Base-by-base conservation (phyloP, 1,284 basidiomycete genomes). In the Gymnopus androsaceus region DNA sequence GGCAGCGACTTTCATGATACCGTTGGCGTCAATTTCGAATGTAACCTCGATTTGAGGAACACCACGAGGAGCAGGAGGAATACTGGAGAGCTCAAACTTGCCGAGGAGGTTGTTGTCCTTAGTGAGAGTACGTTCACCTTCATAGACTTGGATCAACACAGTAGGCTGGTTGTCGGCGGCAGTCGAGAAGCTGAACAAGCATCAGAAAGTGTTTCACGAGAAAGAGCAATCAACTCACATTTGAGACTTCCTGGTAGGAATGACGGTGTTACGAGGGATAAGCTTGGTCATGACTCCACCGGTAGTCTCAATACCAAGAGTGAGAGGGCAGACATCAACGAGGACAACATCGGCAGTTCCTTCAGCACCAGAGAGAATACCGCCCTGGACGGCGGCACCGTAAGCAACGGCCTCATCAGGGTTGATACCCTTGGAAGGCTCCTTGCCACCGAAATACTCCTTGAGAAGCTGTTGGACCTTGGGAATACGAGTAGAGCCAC, bases 241-340 rank as follows among this genome's bases (percentile, higher is more conserved):
- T 77, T 98, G 94, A 59, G 87, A 88, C 83, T 99, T 98, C 83
- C 94, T 93, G 70, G 96, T 98, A 56, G 95, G 95, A 64, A 99
- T 94, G 69, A 96, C 93, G 30, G 96, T 98, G 88, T 98, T 98
- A 68, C 95, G 91, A 59, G 91, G 83, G 67, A 96, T 96, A 67
- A 98, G 85, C 78, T 96, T 95, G 69, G 95, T 98, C 85, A 98
- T 94, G 66, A 98, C 95, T 75, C 95, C 96, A 63, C 96, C 96
- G 47, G 95, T 96, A 64, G 95, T 98, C 84, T 98, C 95, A 66
- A 98, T 98, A 86, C 95, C 95, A 67, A 96, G 86, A 25, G 92
- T 95, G 40, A 96, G 82, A 23, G 95, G 93, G 83, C 88, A 90
- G 70, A 98, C 94, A 73, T 98, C 96, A 68, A 98, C 94, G 59